Percentiles rank a stretch among this genome's conserved stretches.
Conservation (phyloP, 306 rosid species). For the Glycine tomentella region DNA sequence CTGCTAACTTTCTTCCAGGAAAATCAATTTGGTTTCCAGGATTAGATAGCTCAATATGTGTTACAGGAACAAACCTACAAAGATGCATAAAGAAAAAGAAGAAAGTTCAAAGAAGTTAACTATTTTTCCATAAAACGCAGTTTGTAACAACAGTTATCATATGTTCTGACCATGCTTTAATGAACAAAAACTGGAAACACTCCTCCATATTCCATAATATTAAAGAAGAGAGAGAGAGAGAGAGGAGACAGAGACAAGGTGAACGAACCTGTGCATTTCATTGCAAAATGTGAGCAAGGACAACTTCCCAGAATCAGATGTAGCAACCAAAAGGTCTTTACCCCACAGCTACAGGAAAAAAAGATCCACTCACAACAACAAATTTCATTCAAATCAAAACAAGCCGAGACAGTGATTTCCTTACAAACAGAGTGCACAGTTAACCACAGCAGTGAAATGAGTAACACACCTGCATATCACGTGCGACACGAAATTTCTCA, state of each 20-base stretch:
- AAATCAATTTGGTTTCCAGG: constrained; percentile 81
- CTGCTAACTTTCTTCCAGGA: constrained; percentile 84
- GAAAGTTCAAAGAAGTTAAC: constrained; percentile 26
- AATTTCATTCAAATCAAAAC: neutral
- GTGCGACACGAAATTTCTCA: constrained; percentile 55
- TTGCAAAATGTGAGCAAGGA: constrained; percentile 90
- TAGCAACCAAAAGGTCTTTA: constrained; percentile 79
- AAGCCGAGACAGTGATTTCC: neutral
- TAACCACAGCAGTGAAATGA: neutral
- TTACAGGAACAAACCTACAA: constrained; percentile 76
- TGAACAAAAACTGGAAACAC: neutral
- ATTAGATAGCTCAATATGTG: constrained; percentile 78
- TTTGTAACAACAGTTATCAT: constrained; percentile 16
- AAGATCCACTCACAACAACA: constrained; percentile 11
- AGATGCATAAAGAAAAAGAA: constrained; percentile 37
- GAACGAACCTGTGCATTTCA: constrained; percentile 87
- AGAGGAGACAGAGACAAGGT: neutral
- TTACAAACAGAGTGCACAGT: neutral
- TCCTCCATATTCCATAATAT: neutral
- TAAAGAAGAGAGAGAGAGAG: neutral
- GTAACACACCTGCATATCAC: constrained; percentile 66
- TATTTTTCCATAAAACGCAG: neutral
- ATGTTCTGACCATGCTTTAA: neutral
- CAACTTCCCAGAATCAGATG: constrained; percentile 96
- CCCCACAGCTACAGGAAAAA: constrained; percentile 69